Percentiles rank a stretch among this genome's conserved stretches.
Conservation (phyloP, 2,329 filamentous ascomycete species). For the Diaporthe destruens region DNA sequence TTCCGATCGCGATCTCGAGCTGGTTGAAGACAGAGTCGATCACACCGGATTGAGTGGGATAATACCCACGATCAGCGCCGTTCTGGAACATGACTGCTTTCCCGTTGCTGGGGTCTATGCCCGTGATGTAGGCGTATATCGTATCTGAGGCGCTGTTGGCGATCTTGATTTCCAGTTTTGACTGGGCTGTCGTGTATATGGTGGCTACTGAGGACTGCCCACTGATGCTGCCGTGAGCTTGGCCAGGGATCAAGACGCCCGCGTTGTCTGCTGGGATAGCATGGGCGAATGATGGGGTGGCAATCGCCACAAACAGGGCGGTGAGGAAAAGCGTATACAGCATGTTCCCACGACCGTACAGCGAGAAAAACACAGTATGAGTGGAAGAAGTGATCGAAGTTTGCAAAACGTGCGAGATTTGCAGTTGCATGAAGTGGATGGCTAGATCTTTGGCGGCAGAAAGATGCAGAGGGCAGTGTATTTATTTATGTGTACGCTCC, state of each 20-base stretch:
- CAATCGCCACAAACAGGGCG: neutral
- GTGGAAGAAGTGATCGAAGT: neutral
- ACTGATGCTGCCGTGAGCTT: neutral
- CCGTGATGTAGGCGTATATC: conserved; percentile 75
- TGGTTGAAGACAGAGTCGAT: conserved; percentile 20
- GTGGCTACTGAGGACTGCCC: conserved; percentile 3
- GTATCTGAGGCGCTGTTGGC: conserved; percentile 66
- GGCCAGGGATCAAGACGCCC: neutral
- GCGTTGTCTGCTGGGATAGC: neutral
- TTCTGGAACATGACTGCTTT: conserved; percentile 54
- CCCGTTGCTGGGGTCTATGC: conserved; percentile 61
- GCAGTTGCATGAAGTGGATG: neutral
- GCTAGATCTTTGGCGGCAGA: neutral
- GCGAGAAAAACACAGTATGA: neutral
- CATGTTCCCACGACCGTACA: conserved; percentile 16
- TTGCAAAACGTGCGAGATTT: neutral
- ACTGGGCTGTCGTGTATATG: neutral
- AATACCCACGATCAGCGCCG: conserved; percentile 66
- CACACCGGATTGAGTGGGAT: conserved; percentile 68
- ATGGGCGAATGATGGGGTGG: conserved; percentile 11
- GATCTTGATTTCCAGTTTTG: conserved; percentile 63
- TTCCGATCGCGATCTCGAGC: conserved; percentile 8
- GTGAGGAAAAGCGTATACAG: neutral
- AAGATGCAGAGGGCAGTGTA: neutral
- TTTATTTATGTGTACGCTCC: neutral